Evolutionary conservation across 2,329 filamentous ascomycete genomes (phyloP).

Genomic region (Dissoconium aciculare): DNA sequence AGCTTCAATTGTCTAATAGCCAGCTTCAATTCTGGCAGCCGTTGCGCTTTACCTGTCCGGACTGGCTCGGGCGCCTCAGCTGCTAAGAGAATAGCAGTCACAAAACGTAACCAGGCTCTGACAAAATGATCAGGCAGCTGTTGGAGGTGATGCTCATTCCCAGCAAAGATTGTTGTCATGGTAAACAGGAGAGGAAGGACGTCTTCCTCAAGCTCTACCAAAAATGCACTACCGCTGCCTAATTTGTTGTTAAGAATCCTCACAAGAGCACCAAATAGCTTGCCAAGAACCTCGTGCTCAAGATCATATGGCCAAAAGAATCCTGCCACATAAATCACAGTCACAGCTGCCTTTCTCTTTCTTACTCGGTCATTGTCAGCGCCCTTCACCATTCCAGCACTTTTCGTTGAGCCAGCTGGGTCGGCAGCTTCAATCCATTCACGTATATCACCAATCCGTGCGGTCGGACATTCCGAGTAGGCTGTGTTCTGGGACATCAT

Average conservation of each 20-base stretch:
- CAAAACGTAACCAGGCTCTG: not conserved
- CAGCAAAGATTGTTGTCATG: not conserved
- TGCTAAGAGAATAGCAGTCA: not conserved
- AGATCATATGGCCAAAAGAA: not conserved
- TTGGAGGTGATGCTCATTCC: not conserved
- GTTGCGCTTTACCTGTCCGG: too few relatives aligned
- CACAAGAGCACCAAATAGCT: not conserved
- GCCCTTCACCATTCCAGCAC: too few relatives aligned
- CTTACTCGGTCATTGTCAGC: too few relatives aligned
- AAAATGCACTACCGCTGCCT: not conserved
- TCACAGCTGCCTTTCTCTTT: too few relatives aligned
- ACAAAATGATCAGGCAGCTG: not conserved
- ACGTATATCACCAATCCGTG: not conserved
- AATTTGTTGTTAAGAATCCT: not conserved
- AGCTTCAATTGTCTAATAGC: not conserved
- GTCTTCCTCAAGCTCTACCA: not conserved
- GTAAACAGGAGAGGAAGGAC: not conserved
- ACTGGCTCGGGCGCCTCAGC: too few relatives aligned
- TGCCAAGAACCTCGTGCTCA: not conserved
- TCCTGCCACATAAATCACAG: not conserved
- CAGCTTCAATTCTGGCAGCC: too few relatives aligned
- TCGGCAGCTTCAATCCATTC: not conserved
- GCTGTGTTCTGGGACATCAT: not conserved
- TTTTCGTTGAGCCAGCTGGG: too few relatives aligned
- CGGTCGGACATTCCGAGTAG: not conserved